Base-by-base conservation (phyloP, 306 rosid genomes). In the Gillenia trifoliata region DNA sequence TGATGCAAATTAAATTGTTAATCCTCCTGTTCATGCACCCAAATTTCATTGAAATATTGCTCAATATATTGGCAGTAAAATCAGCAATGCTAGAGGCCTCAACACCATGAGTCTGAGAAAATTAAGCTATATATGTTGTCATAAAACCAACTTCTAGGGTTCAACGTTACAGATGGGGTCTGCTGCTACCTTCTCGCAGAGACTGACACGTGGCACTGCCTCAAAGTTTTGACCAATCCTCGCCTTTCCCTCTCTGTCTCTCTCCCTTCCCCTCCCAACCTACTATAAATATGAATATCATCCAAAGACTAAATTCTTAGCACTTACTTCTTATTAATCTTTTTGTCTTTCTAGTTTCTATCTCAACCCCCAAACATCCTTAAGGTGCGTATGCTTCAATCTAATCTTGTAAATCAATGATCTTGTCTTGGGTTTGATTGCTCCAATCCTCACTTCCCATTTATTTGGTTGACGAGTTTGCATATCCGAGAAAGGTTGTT, bases 131-230 rank as follows among this genome's bases (percentile, higher is more conserved):
- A n/a, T n/a, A n/a, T 23, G n/a, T 12, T 34, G 29, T 55, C 26
- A 36, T 15, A 20, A 19, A 6, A 0, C 45, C 50, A 45, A 64
- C 16, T 73, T 76, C 72, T 71, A 71, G 79, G 78, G 77, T 68
- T 69, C 64, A 63, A 36, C 63, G 4, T 49, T 76, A 61, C 79
- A 79, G 11, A 81, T 83, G 90, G 77, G 70, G 41, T 65, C 23
- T 60, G 64, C 61, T 79, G 85, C 93, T 64, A 76, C 66, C 31
- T 77, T 81, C 74, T 83, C 90, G 87, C 88, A 6, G 0, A 0
- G 15, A 2, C n/a, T 30, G 57, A 23, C 76, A 67, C 61, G 56
- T 69, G 60, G 28, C 66, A 30, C 8, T 54, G 76, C 74, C 68
- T 70, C 63, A 54, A 71, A 66, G 54, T 49, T 54, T 82, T 79